Base-by-base conservation (phyloP, 495 filamentous ascomycete species). In the Trichoderma asperelloides region DNA sequence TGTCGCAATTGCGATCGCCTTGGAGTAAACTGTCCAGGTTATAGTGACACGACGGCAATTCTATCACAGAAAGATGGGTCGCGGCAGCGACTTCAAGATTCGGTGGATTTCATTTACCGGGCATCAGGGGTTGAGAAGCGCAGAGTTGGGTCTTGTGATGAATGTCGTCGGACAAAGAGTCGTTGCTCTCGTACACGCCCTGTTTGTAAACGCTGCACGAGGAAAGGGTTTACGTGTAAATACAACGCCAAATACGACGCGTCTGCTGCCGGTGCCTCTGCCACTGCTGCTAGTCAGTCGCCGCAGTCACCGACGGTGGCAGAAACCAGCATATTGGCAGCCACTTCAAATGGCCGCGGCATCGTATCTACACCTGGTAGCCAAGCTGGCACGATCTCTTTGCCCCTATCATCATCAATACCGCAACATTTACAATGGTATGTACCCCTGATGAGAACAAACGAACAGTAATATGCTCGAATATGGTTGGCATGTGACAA, bases 121-220 rank as follows among this genome's bases (percentile, higher is more conserved):
- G 49, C 25, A 0, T 67, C 66, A 16, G 47, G 55, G 6, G 49
- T 67, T 13, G 66, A 62, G 66, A 67, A 67, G 49, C 66, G 66
- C 0, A 33, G 47, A 5, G 66, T 67, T 23, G 66, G 74, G 11
- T 78, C 75, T 16, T 78, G 77, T 41, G 70, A 69, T 3, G 71
- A 69, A n/a, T 78, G 75, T 63, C 75, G 75, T n/a, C 40, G 66
- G 13, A 71, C 70, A 3, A 77, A 77, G 65, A 72, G 69, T 9
- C 76, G 74, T 65, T 78, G 77, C 64, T 77, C 75, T 4, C 73
- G 74, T 12, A 74, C 73, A 7, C 70, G 71, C 37, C 75, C 75
- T 11, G 66, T 51, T 11, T 78, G 75, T 64, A 66, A 64, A 27
- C 66, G 77, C 16, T 78, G 77, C 67, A 66, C 69, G n/a, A 62